Evolutionary conservation across 2,329 filamentous ascomycete genomes (phyloP), one percentile per base, ranked within the genome.

Genomic region (Chaetomium strumarium): DNA sequence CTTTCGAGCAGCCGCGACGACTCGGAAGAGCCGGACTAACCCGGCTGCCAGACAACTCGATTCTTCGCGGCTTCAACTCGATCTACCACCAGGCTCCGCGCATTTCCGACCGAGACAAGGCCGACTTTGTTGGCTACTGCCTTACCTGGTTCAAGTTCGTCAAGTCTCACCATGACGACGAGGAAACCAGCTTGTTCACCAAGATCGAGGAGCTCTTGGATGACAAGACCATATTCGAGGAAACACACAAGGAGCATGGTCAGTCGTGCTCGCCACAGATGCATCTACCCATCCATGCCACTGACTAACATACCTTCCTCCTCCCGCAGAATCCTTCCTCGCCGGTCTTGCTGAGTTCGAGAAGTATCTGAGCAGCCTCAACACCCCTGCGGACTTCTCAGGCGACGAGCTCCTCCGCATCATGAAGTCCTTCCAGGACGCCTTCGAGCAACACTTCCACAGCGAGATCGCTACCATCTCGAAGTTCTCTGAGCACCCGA

Each of bases 21-120:
- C 19, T 33, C 41, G 30, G 41, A 44, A 44, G 14, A 17, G 17
- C 24, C 38, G 20, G 34, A 30, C 19, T 42, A 17, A 24, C 34
- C 34, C 14, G 14, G 14, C 34, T 14, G 11, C 13, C 30, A 56
- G 55, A 85, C 71, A 85, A 85, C 61, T 70, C 76, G 51, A 78
- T 85, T 60, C 76, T 84, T 57, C 78, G 81, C 39, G 79, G 80
- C 49, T 82, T 79, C 70, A 85, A 85, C 66, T 77, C 74, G 61
- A 82, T 85, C 62, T 82, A 79, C 63, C 73, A 77, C 38, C 81
- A 84, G 64, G 80, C 79, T 1, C 72, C 74, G 11, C 69, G 77
- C 59, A 66, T 84, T 39, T 64, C 71, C 10, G 71, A 73, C 2
- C 64, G 65, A n/a, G 79, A 84, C 63, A 75, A 75, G 63, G 63